Percentiles rank a stretch among this genome's conserved stretches.
Conservation (phyloP, 169 alveolate genomes). For the Plasmodium cynomolgi region DNA sequence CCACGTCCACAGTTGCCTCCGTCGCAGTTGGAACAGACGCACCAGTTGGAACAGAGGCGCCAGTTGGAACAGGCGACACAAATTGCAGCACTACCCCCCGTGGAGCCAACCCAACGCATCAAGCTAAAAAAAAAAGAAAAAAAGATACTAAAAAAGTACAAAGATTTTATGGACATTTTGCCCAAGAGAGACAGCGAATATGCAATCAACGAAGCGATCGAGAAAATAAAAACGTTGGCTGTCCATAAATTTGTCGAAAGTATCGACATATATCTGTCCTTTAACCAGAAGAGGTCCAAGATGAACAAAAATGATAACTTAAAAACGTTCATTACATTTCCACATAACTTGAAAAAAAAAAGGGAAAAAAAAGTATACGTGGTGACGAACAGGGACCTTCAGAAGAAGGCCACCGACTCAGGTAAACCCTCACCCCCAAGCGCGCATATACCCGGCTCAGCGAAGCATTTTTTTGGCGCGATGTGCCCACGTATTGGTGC, state of each 20-base stretch:
- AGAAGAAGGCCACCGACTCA: constrained; percentile 21
- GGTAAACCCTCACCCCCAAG: constrained; percentile 13
- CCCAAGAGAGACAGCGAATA: constrained; percentile 50
- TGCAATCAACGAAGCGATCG: constrained; percentile 54
- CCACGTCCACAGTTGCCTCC: neutral
- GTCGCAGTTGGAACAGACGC: neutral
- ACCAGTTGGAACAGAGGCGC: neutral
- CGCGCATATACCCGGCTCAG: neutral
- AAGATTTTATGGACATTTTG: constrained; percentile 44
- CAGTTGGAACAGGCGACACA: neutral
- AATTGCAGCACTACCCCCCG: neutral
- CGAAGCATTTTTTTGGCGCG: neutral
- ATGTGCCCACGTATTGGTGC: neutral
- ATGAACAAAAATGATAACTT: constrained; percentile 74
- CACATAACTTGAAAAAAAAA: constrained; percentile 69
- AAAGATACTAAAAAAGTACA: constrained; percentile 64
- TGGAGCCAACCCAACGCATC: neutral
- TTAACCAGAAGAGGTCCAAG: constrained; percentile 54
- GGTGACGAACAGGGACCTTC: constrained; percentile 23
- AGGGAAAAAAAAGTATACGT: constrained; percentile 69
- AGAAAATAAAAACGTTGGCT: constrained; percentile 69
- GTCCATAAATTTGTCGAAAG: constrained; percentile 73
- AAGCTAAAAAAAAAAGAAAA: constrained; percentile 71
- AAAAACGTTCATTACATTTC: constrained; percentile 71
- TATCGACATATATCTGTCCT: constrained; percentile 63